Percentiles rank a stretch among this genome's conserved stretches.
phyloP scores from a whole-genome alignment of 148 eudicot genomes.

The Dysphania ambrosioides region DNA sequence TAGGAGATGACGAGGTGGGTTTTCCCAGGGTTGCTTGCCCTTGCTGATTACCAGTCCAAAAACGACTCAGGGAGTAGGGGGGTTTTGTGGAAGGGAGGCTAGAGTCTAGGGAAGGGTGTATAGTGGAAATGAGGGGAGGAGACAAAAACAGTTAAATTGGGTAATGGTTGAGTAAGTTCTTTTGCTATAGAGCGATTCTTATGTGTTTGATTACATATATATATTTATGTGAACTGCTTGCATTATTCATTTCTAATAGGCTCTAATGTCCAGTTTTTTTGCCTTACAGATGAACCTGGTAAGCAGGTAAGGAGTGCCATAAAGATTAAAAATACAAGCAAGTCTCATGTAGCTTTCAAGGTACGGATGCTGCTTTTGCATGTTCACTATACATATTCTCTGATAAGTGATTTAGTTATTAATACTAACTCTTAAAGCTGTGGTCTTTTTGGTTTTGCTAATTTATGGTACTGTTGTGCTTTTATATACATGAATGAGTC shows the following conservation, averaged over 20 bases:
- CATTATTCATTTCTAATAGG: neutral
- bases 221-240: neutral
- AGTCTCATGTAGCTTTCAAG: conserved; percentile 88
- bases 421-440: neutral
- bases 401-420: neutral
- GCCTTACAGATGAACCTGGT: conserved; percentile 73
- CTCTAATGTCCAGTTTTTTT: neutral
- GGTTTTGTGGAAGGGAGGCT: neutral
- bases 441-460: neutral
- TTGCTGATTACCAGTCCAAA: neutral
- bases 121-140: neutral
- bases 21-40: neutral
- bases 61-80: neutral
- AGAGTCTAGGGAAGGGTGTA: neutral
- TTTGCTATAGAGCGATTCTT: neutral
- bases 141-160: neutral
- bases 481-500: neutral
- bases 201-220: neutral
- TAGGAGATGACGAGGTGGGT: neutral
- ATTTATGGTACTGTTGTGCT: neutral
- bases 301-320: conserved; percentile 91
- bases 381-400: no score
- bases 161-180: neutral
- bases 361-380: conserved; percentile 29
- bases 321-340: conserved; percentile 78